Conservation (phyloP, 2,329 filamentous ascomycete species). For the Diaporthe sp. region DNA sequence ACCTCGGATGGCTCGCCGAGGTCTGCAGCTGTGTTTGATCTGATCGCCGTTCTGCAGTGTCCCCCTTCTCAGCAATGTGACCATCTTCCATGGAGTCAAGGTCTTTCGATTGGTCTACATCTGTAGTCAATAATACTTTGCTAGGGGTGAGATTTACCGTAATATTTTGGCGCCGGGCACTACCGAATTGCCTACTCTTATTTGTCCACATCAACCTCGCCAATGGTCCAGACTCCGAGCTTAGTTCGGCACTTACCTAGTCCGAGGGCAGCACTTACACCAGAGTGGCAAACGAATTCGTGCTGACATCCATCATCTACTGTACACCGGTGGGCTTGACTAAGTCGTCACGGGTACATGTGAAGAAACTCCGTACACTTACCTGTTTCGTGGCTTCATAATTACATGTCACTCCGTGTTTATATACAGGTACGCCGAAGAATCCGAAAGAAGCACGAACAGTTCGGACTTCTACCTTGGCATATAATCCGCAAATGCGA, state of each 20-base stretch:
- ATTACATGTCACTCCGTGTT: not conserved
- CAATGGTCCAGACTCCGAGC: not conserved
- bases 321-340: not conserved
- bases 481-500: not conserved
- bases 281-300: not conserved
- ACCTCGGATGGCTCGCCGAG: not conserved
- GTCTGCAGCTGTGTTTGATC: not conserved
- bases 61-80: not conserved
- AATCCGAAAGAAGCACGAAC: not conserved
- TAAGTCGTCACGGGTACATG: not conserved
- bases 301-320: not conserved
- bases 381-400: not conserved
- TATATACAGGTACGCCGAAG: no score
- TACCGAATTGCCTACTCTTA: not conserved
- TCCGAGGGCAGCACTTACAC: not conserved
- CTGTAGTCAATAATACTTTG: not conserved
- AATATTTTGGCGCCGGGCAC: conserved; percentile 18
- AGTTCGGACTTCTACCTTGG: not conserved
- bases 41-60: not conserved
- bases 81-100: not conserved
- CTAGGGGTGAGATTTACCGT: not conserved
- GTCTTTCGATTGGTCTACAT: conserved; percentile 1
- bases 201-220: not conserved
- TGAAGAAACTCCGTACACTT: no score
- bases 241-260: not conserved